Evolutionary conservation across 164 flowering plant genomes (phyloP), one percentile per base, ranked within the genome.

Genomic region (Kingdonia uniflora): DNA sequence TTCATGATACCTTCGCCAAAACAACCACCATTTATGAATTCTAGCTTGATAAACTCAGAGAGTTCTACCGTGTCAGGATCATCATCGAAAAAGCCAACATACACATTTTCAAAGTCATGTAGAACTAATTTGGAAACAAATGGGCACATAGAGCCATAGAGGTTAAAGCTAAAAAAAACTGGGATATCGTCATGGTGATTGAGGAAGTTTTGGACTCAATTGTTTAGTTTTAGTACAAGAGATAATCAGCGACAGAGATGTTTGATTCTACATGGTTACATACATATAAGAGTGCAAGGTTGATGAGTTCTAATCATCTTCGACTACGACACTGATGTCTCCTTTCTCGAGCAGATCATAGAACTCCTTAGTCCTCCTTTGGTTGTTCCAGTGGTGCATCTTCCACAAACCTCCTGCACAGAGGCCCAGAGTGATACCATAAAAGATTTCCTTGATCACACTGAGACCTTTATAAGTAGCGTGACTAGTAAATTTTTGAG

Each of bases 21-120:
- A 25, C 92, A 87, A 56, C 96, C 96, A 25, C 96, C 96, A 14
- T 87, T 84, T 60, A 50, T 87, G 55, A 84, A 74, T 65, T 59
- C 85, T 16, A 63, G 58, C 25, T 42, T 66, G 25, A 47, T 65
- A 15, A 65, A 68, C 24, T 56, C 52, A 22, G 46, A 23, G 14
- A 21, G 56, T 14, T 43, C 63, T 19, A 20, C 51, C 42, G 21
- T 14, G 15, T 16, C 15, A 41, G 17, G n/a, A 41, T 16, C 44
- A 14, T 16, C 44, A 41, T 41, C 44, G 35, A 41, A 41, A 1
- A 4, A 16, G 44, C 4, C 44, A 41, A 14, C 4, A 14, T 41
- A 16, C 4, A 5, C n/a, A 10, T 14, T 16, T 41, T 14, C 44
- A 41, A 41, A 41, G 44, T 14, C 44, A 41, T 5, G 4, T 16